These are phyloP conservation scores for Eucalyptus polybractea DNA, from an alignment of 345 rosid genomes.

Conservation along the genomic window DNA sequence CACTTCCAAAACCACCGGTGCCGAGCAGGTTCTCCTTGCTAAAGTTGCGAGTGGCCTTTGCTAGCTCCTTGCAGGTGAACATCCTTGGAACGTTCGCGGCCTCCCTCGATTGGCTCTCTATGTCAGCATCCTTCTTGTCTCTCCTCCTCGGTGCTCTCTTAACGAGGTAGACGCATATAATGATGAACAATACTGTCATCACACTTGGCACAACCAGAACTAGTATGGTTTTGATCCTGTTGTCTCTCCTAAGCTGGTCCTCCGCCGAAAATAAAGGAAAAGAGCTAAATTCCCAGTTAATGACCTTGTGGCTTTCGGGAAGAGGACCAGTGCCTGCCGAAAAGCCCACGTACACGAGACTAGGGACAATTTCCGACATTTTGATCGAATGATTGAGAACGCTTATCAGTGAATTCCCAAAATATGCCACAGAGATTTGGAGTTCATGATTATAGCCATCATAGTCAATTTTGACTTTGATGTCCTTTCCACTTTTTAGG, in stretches of 20 bases:
- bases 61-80: slow-evolving; percentile 16
- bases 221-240: background rate
- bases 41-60: slow-evolving; percentile 20
- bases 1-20: slow-evolving; percentile 28
- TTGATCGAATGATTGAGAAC: slow-evolving; percentile 19
- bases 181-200: background rate
- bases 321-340: slow-evolving; percentile 15
- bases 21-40: slow-evolving; percentile 26
- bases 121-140: background rate
- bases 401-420: slow-evolving; percentile 2
- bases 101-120: slow-evolving; percentile 7
- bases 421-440: slow-evolving; percentile 8
- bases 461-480: slow-evolving; percentile 4
- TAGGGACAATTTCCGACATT: slow-evolving; percentile 6
- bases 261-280: background rate
- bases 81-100: slow-evolving; percentile 20
- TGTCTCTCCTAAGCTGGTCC: background rate
- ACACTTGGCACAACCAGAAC: background rate
- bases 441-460: background rate
- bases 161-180: background rate
- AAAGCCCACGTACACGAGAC: slow-evolving; percentile 15
- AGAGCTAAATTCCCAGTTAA: slow-evolving; percentile 8
- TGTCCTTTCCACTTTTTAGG: slow-evolving; percentile 20
- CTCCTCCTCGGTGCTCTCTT: background rate
- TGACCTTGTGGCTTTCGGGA: slow-evolving; percentile 4